Conservation (phyloP, 2,329 filamentous ascomycete species). For the Sphaerulina musiva region DNA sequence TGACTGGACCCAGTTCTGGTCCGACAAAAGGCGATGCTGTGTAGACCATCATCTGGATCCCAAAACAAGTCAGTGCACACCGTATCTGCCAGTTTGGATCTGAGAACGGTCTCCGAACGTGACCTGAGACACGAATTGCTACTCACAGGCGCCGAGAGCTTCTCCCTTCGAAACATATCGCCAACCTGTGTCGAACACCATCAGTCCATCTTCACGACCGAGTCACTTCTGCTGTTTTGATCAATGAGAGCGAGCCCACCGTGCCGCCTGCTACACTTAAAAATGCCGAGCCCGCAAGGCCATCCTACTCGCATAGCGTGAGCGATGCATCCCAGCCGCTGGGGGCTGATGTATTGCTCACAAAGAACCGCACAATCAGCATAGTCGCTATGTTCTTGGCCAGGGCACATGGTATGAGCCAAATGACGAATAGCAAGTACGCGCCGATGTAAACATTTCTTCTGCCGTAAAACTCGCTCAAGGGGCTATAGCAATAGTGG, state of each 20-base stretch:
- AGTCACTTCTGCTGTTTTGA: conserved; percentile 45
- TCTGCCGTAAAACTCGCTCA: conserved; percentile 63
- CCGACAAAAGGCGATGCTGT: conserved; percentile 53
- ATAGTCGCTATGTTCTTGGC: conserved; percentile 51
- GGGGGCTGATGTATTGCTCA: not conserved
- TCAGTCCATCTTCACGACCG: conserved; percentile 66
- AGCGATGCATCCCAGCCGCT: not conserved
- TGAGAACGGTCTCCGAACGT: not conserved
- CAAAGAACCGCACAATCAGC: conserved; percentile 50
- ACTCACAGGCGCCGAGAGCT: conserved; percentile 58
- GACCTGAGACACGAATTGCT: not conserved
- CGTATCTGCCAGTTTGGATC: not conserved
- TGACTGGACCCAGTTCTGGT: conserved; percentile 51
- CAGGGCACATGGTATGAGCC: conserved; percentile 48
- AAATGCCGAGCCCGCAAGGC: conserved; percentile 49
- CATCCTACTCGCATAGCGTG: conserved; percentile 29
- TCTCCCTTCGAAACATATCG: conserved; percentile 63
- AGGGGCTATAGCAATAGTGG: conserved; percentile 34
- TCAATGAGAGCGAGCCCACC: conserved; percentile 40
- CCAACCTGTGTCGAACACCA: conserved; percentile 38
- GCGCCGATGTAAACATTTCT: conserved; percentile 61
- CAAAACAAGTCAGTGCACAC: not conserved
- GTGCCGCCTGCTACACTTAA: conserved; percentile 59
- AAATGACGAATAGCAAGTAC: conserved; percentile 56
- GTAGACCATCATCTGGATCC: conserved; percentile 63